phyloP scores from a whole-genome alignment of 148 eudicot genomes.

The Beta vulgaris region DNA sequence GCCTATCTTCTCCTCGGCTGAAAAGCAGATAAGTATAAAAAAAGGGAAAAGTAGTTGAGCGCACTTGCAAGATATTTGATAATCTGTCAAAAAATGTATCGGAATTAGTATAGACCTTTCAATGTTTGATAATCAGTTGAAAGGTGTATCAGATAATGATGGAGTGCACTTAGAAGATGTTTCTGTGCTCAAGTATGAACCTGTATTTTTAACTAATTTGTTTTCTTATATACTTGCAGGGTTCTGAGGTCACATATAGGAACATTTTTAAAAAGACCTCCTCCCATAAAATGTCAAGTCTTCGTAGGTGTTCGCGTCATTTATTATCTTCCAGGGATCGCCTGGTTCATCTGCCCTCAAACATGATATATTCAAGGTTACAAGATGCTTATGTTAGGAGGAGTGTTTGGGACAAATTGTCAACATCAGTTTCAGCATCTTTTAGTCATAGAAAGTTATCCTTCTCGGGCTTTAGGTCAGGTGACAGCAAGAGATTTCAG shows the following conservation, averaged over 20 bases:
- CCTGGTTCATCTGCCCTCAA: conserved; percentile 27
- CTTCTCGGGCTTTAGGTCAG: conserved; percentile 29
- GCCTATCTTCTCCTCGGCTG: neutral
- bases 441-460: conserved; percentile 33
- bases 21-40: neutral
- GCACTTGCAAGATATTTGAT: no score
- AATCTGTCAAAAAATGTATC: no score
- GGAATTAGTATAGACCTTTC: neutral
- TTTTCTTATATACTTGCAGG: conserved; percentile 43
- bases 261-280: conserved; percentile 27
- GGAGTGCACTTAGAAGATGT: conserved; percentile 1
- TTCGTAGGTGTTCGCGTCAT: conserved; percentile 31
- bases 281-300: conserved; percentile 23
- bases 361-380: conserved; percentile 30
- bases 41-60: neutral
- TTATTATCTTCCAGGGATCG: conserved; percentile 28
- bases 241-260: conserved; percentile 36
- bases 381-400: conserved; percentile 23
- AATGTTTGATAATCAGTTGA: neutral
- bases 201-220: neutral
- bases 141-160: neutral
- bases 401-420: conserved; percentile 26
- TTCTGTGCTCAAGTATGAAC: neutral
- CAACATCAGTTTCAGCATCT: conserved; percentile 31
- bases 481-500: conserved; percentile 33